Conservation (phyloP, 1,284 basidiomycete species). For the Ganoderma lucidum region DNA sequence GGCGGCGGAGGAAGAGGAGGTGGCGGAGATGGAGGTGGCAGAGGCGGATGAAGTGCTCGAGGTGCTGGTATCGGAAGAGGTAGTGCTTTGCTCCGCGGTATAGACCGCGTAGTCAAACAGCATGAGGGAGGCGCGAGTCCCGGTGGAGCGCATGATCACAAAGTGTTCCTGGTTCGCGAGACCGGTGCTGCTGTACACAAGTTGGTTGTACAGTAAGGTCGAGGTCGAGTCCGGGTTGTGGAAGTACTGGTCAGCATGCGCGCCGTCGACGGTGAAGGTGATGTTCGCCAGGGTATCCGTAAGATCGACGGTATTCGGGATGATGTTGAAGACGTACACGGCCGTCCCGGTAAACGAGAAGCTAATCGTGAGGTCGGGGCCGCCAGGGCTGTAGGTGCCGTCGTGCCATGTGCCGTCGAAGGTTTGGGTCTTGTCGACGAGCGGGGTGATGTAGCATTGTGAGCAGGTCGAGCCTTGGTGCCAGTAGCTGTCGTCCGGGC, state of each 20-base stretch:
- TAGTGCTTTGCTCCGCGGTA: constrained; percentile 14
- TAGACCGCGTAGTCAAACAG: constrained; percentile 27
- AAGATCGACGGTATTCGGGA: constrained; percentile 2
- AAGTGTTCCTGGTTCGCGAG: constrained; percentile 16
- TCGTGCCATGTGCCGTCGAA: constrained; percentile 37
- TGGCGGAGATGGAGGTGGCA: background rate
- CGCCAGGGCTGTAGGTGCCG: constrained; percentile 1
- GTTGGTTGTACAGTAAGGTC: constrained; percentile 35
- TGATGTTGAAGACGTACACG: constrained; percentile 23
- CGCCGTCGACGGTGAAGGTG: constrained; percentile 19
- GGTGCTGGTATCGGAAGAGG: background rate
- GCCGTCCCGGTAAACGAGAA: constrained; percentile 15
- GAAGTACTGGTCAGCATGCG: constrained; percentile 6
- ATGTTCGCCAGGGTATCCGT: constrained; percentile 16
- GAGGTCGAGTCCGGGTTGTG: constrained; percentile 8
- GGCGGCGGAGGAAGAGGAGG: background rate
- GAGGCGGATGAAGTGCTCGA: constrained; percentile 1
- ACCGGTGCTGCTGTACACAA: constrained; percentile 39
- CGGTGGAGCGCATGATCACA: constrained; percentile 14
- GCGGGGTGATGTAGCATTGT: constrained; percentile 16
- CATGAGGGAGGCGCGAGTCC: constrained; percentile 15
- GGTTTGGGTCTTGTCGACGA: constrained; percentile 14
- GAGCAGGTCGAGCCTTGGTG: constrained; percentile 29
- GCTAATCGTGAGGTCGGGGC: background rate
- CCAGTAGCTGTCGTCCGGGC: constrained; percentile 20